Evolutionary conservation across 768 basidiomycete genomes (phyloP), one percentile per base, ranked within the genome.

Genomic region (Exsudoporus frostii): DNA sequence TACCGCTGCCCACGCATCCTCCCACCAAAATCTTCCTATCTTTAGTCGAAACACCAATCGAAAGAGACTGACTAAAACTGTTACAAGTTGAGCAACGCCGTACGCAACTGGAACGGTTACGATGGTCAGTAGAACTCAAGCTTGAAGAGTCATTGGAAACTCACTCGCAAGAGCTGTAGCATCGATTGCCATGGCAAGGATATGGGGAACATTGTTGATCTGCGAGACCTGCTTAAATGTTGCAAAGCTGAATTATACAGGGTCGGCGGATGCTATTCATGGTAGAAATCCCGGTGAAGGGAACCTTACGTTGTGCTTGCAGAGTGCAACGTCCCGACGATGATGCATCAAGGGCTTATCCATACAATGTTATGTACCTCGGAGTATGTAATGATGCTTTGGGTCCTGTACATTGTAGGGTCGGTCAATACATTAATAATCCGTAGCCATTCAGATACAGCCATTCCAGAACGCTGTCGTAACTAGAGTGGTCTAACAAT

Each of bases 1-100:
- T 34, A 48, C 17, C 11, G 50, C 44, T 25, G 60, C 54, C 58
- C 50, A 56, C 20, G 29, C 11, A 27, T 61, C 58, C 25, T 61
- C 58, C 53, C 51, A 54, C 59, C 59, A 54, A n/a, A 57, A 44
- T 27, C 55, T 44, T 54, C 38, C 25, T 47, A 54, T 53, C 36
- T 51, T 25, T 22, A 61, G 24, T 14, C 51, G 48, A 36, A 53
- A 51, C 3, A 11, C 41, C 40, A 48, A 29, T 19, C 53, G 41
- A 54, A 57, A 58, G 14, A 50, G 17, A n/a, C 47, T 44, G 29
- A 53, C 38, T 11, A 33, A 7, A 14, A 8, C 33, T 5, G 29
- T 17, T 15, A 36, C 42, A 34, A 36, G 11, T 17, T 15, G 32
- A 17, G n/a, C 10, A 10, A 30, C 19, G 27, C 27, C 13, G 39